Percentiles rank a stretch among this genome's conserved stretches.
phyloP scores from a whole-genome alignment of 345 rosid species.

The Mallotus nudiflorus region DNA sequence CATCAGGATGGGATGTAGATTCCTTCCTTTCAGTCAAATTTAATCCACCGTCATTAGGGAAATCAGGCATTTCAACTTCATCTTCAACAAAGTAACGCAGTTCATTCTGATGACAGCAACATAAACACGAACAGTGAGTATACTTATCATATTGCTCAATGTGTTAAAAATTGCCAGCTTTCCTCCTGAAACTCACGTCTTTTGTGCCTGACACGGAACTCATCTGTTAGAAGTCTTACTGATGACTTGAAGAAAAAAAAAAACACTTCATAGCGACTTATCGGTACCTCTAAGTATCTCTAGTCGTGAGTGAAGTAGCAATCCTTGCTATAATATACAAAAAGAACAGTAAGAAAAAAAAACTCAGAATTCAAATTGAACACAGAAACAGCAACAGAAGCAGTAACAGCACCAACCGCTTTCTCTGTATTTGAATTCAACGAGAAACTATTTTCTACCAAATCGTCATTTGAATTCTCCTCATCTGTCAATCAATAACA shows the following conservation, averaged over 20 bases:
- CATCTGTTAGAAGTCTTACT: not conserved
- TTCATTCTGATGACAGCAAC: slow-evolving; percentile 30
- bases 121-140: not conserved
- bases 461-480: slow-evolving; percentile 46
- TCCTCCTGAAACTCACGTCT: slow-evolving; percentile 24
- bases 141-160: not conserved
- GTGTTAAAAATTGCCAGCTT: slow-evolving; percentile 13
- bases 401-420: slow-evolving; percentile 33
- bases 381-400: not conserved
- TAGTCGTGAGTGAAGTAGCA: slow-evolving; percentile 57
- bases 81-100: slow-evolving; percentile 35
- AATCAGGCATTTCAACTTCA: slow-evolving; percentile 62
- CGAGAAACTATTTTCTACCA: slow-evolving; percentile 38
- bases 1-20: slow-evolving; percentile 30
- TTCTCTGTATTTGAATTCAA: slow-evolving; percentile 34
- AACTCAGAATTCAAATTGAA: not conserved
- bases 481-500: slow-evolving; percentile 42
- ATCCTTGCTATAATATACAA: slow-evolving; percentile 46
- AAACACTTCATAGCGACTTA: not conserved
- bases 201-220: slow-evolving; percentile 29
- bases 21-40: slow-evolving; percentile 25
- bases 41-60: slow-evolving; percentile 37
- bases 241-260: not conserved
- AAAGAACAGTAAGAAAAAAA: not conserved
- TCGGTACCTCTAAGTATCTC: slow-evolving; percentile 61